Percentiles rank a stretch among this genome's conserved stretches.
phyloP scores from a whole-genome alignment of 805 yeast genomes.

The Yarrowia keelungensis region DNA sequence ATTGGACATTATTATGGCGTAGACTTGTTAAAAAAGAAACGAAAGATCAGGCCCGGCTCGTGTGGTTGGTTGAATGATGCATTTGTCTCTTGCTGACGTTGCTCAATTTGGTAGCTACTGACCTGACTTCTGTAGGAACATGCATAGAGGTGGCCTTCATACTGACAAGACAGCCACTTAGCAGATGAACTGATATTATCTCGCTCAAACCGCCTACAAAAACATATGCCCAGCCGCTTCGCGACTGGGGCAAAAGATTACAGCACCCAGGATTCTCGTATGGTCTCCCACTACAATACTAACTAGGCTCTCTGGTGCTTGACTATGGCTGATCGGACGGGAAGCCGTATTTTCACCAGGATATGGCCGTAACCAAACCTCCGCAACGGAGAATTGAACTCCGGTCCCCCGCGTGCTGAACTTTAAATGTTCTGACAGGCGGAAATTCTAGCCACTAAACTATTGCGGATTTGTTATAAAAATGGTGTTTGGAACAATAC shows the following conservation, averaged over 20 bases:
- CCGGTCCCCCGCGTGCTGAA: conserved; percentile 38
- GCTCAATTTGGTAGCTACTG: too few relatives aligned
- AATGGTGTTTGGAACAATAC: neutral
- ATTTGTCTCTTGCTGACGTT: too few relatives aligned
- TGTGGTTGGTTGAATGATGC: too few relatives aligned
- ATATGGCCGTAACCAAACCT: conserved; percentile 31
- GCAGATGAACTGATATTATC: too few relatives aligned
- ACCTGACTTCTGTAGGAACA: too few relatives aligned
- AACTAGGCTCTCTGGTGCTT: conserved; percentile 34
- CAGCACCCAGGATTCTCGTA: conserved; percentile 36
- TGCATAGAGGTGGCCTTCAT: too few relatives aligned
- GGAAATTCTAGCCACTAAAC: conserved; percentile 54
- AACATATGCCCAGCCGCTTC: too few relatives aligned
- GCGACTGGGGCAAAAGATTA: conserved; percentile 3
- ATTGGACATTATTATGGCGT: too few relatives aligned
- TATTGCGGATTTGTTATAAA: conserved; percentile 42
- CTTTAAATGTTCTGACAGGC: conserved; percentile 48
- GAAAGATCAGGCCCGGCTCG: neutral
- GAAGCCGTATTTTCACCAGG: conserved; percentile 34
- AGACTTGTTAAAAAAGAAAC: neutral
- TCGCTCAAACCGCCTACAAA: too few relatives aligned
- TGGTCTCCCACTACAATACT: conserved; percentile 34
- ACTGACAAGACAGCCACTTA: too few relatives aligned
- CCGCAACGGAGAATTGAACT: conserved; percentile 36
- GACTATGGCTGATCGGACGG: conserved; percentile 36